Evolutionary conservation across 2,329 filamentous ascomycete genomes (phyloP).

Genomic region (Phaeophleospora eucalypticola): DNA sequence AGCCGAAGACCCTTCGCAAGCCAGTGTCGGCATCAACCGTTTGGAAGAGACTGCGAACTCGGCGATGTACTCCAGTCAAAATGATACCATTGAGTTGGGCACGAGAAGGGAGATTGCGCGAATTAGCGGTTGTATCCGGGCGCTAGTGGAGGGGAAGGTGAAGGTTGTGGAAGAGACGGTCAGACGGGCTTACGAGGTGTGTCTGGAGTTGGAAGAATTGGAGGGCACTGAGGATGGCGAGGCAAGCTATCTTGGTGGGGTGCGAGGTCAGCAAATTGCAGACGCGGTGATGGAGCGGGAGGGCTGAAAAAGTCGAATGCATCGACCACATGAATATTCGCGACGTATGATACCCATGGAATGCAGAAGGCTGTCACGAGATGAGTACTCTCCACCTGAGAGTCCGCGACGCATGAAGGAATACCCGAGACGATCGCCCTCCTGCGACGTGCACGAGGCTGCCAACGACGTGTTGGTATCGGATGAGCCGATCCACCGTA

Average conservation of each 20-base stretch:
- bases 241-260: conserved; percentile 42
- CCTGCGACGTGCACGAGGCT: too few species aligned
- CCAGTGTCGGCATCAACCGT: conserved; percentile 67
- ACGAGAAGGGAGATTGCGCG: conserved; percentile 86
- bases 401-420: too few species aligned
- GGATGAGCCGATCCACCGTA: too few species aligned
- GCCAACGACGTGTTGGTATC: too few species aligned
- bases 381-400: too few species aligned
- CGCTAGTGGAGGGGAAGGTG: conserved; percentile 75
- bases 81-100: conserved; percentile 72
- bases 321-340: too few species aligned
- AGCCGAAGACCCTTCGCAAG: conserved; percentile 50
- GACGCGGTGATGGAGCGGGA: conserved; percentile 30
- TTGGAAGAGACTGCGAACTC: conserved; percentile 83
- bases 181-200: conserved; percentile 74
- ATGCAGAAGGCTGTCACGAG: too few species aligned
- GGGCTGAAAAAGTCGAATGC: not conserved
- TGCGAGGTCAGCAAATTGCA: conserved; percentile 35
- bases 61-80: conserved; percentile 91
- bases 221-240: conserved; percentile 46
- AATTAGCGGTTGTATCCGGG: conserved; percentile 73
- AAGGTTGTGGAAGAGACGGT: conserved; percentile 89
- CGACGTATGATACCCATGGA: too few species aligned
- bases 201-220: conserved; percentile 67
- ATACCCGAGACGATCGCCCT: too few species aligned